These are phyloP conservation scores for Podaxis sp. DNA, from an alignment of 768 basidiomycete genomes.

Conservation along the genomic window DNA sequence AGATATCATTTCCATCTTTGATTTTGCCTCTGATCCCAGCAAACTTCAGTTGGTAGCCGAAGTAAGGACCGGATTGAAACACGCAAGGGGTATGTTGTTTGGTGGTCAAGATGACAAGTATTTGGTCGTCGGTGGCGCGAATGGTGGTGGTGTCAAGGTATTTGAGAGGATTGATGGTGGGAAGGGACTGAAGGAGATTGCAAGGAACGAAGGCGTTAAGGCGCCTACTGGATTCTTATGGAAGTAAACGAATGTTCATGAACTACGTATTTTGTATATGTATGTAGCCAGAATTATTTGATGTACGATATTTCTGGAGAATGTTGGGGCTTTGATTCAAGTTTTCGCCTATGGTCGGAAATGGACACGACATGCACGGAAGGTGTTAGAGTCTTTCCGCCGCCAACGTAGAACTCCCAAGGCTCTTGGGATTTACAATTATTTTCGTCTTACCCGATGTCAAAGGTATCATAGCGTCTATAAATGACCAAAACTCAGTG, in stretches of 20 bases:
- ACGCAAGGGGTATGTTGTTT: conserved; percentile 68
- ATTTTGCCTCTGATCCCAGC: conserved; percentile 40
- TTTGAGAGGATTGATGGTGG: conserved; percentile 67
- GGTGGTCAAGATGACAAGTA: conserved; percentile 60
- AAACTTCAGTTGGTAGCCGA: conserved; percentile 53
- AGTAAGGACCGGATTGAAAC: conserved; percentile 65
- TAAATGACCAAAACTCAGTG: conserved; percentile 2
- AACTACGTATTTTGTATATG: not conserved
- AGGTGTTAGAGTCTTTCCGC: too few relatives aligned
- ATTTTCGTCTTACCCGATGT: not conserved
- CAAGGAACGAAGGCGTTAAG: conserved; percentile 39
- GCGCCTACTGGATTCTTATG: conserved; percentile 60
- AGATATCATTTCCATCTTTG: conserved; percentile 72
- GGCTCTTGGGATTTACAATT: not conserved
- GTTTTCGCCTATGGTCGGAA: not conserved
- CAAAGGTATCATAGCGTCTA: not conserved
- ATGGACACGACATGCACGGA: not conserved
- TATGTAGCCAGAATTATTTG: not conserved
- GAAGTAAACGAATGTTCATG: conserved; percentile 21
- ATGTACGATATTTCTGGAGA: not conserved
- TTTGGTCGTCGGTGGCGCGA: conserved; percentile 61
- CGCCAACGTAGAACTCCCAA: too few relatives aligned
- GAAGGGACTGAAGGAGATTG: conserved; percentile 51
- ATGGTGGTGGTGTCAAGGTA: conserved; percentile 66
- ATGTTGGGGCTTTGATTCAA: not conserved